Evolutionary conservation across 768 basidiomycete species (phyloP).

Genomic region (Chalciporus chontae): DNA sequence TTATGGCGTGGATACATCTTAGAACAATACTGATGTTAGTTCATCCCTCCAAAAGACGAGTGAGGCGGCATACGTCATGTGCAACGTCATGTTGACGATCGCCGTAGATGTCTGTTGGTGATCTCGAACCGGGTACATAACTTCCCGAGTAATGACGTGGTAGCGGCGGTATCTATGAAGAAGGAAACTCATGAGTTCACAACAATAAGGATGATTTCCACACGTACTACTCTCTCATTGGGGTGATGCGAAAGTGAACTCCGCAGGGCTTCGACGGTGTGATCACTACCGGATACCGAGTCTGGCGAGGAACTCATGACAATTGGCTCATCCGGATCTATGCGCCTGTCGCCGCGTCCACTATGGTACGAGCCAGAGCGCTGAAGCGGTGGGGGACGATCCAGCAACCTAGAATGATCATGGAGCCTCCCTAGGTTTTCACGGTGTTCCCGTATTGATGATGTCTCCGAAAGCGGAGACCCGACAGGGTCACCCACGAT

Average conservation of each 20-base stretch:
- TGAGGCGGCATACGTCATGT: slow-evolving; percentile 11
- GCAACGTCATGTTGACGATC: slow-evolving; percentile 18
- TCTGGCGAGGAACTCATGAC: slow-evolving; percentile 21
- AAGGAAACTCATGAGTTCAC: background rate
- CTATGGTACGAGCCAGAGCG: slow-evolving; percentile 21
- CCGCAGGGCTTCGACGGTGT: slow-evolving; percentile 28
- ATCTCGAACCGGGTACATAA: slow-evolving; percentile 16
- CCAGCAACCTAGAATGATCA: slow-evolving; percentile 21
- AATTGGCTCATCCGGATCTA: slow-evolving; percentile 18
- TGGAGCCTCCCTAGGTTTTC: slow-evolving; percentile 16
- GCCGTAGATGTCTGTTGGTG: slow-evolving; percentile 31
- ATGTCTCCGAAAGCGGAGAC: slow-evolving; percentile 17
- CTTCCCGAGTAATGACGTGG: slow-evolving; percentile 21
- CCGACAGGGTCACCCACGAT: slow-evolving; percentile 18
- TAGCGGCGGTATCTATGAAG: slow-evolving; percentile 27
- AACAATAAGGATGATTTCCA: background rate
- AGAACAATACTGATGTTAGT: slow-evolving; percentile 7
- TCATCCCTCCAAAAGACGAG: background rate
- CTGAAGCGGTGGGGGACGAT: slow-evolving; percentile 19
- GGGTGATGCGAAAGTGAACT: slow-evolving; percentile 20
- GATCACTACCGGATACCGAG: slow-evolving; percentile 26
- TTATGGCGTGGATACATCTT: slow-evolving; percentile 25
- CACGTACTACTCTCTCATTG: slow-evolving; percentile 26
- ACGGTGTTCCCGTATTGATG: slow-evolving; percentile 24
- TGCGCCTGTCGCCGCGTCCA: slow-evolving; percentile 14